A percentile compares a stretch with the other conserved stretches of the same genome.
Conservation (phyloP, 2,329 filamentous ascomycete genomes). For the Epichloe sylvatica region DNA sequence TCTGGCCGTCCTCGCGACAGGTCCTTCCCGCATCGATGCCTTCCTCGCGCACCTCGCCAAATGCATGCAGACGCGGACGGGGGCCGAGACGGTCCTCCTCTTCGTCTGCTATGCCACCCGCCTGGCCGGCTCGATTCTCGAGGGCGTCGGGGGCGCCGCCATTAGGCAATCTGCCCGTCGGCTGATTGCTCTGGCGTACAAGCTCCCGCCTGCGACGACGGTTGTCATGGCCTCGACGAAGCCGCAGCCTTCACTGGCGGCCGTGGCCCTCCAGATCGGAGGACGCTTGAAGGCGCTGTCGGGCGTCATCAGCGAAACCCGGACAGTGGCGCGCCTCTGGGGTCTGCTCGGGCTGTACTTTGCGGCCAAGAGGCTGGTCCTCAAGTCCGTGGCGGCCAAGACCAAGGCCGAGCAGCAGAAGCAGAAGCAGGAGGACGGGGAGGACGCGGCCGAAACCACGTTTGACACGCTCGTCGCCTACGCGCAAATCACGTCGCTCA, state of each 20-base stretch:
- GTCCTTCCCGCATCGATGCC: slow-evolving; percentile 27
- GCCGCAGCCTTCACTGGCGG: slow-evolving; percentile 24
- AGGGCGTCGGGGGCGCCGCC: slow-evolving; percentile 40
- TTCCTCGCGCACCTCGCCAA: slow-evolving; percentile 44
- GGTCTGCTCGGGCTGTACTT: slow-evolving; percentile 59
- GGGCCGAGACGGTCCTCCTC: slow-evolving; percentile 56
- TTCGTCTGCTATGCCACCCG: slow-evolving; percentile 55
- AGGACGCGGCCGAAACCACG: slow-evolving; percentile 16
- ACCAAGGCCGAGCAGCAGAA: slow-evolving; percentile 5
- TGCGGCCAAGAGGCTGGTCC: slow-evolving; percentile 42
- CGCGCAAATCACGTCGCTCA: slow-evolving; percentile 52
- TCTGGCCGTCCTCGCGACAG: slow-evolving; percentile 7
- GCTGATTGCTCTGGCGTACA: slow-evolving; percentile 37
- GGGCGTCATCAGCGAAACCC: slow-evolving; percentile 52
- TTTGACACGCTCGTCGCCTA: slow-evolving; percentile 42
- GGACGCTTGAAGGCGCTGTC: slow-evolving; percentile 46
- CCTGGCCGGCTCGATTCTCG: slow-evolving; percentile 36
- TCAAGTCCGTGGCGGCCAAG: slow-evolving; percentile 14
- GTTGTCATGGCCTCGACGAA: slow-evolving; percentile 27
- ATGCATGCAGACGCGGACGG: slow-evolving; percentile 52
- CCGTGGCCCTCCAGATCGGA: slow-evolving; percentile 34
- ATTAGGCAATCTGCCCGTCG: slow-evolving; percentile 37
- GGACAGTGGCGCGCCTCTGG: slow-evolving; percentile 66
- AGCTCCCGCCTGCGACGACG: slow-evolving; percentile 36
- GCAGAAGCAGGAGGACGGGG: slow-evolving; percentile 3